These are phyloP conservation scores for Colletotrichum tabaci DNA, from an alignment of 2,329 filamentous ascomycete species.

Conservation along the genomic window DNA sequence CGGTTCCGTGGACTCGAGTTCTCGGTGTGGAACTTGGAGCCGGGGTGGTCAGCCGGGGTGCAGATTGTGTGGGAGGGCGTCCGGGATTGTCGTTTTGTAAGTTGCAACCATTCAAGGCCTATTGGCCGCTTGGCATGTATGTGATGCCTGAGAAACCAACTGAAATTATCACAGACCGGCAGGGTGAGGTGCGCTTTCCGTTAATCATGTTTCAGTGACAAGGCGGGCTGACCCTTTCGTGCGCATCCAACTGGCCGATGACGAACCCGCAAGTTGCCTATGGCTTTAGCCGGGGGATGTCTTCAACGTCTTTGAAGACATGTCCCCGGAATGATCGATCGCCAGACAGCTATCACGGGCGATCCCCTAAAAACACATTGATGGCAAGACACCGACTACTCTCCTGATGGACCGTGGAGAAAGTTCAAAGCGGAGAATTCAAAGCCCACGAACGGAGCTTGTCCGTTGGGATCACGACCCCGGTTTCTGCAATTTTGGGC, in stretches of 20 bases:
- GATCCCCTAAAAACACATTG: neutral
- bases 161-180: neutral
- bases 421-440: constrained; percentile 25
- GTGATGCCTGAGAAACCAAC: neutral
- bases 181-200: neutral
- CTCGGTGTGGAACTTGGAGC: constrained; percentile 40
- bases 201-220: neutral
- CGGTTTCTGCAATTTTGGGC: neutral
- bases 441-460: constrained; percentile 27
- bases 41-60: constrained; percentile 16
- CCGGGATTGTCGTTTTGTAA: neutral
- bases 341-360: neutral
- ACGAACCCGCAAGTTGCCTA: neutral
- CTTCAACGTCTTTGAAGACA: neutral
- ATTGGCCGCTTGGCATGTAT: neutral
- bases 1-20: constrained; percentile 38
- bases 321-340: neutral
- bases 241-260: neutral
- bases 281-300: neutral
- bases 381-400: neutral
- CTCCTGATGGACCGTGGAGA: neutral
- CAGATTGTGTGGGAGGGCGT: constrained; percentile 16
- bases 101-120: neutral
- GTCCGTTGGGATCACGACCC: neutral
- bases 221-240: neutral